Percentiles rank a stretch among this genome's conserved stretches.
Evolutionary conservation across 306 rosid genomes (phyloP).

Genomic region (Gastrolobium bilobum): DNA sequence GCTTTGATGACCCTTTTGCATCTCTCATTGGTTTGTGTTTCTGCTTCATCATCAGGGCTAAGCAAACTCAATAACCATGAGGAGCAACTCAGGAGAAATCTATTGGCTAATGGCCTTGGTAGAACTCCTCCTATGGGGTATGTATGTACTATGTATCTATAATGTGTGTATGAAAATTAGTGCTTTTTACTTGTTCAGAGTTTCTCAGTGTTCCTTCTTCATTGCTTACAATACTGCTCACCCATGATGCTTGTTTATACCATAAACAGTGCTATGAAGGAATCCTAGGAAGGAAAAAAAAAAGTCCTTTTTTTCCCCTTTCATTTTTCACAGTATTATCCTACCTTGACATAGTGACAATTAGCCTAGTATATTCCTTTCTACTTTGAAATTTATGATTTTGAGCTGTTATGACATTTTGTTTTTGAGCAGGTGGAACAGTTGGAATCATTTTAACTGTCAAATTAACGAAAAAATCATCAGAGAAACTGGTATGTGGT

Average conservation of each 20-base stretch:
- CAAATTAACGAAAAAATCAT: constrained; percentile 74
- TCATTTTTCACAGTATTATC: neutral
- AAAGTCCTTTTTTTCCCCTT: neutral
- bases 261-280: neutral
- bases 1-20: constrained; percentile 45
- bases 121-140: constrained; percentile 98
- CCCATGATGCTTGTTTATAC: too few species aligned
- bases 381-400: neutral
- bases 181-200: neutral
- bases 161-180: neutral
- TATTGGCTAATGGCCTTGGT: constrained; percentile 86
- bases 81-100: constrained; percentile 61
- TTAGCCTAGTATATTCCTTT: neutral
- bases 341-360: neutral
- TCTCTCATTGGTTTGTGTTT: constrained; percentile 33
- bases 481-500: constrained; percentile 74
- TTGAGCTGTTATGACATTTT: constrained; percentile 17
- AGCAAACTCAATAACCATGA: neutral
- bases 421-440: constrained; percentile 79
- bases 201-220: too few species aligned
- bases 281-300: neutral
- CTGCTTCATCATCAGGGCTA: constrained; percentile 49
- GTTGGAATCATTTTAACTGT: constrained; percentile 94
- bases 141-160: neutral
- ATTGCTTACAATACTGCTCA: neutral